Percentiles rank a stretch among this genome's conserved stretches.
These are phyloP conservation scores for Hypsizygus marmoreus DNA, from an alignment of 768 basidiomycete genomes.

Conservation along the genomic window DNA sequence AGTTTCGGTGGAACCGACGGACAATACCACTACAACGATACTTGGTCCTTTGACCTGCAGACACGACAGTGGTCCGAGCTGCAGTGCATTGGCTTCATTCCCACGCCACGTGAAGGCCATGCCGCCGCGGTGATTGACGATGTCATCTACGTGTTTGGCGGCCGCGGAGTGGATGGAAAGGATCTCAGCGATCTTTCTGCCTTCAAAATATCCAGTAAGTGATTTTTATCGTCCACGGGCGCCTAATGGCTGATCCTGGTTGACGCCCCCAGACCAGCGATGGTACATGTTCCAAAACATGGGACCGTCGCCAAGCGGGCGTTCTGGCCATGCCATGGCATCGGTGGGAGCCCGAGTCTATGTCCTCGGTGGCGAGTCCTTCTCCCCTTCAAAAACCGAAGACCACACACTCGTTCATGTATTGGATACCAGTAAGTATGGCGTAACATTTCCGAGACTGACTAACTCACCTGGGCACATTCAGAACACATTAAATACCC, in stretches of 20 bases:
- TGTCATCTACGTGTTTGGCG: slow-evolving; percentile 97
- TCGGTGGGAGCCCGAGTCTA: slow-evolving; percentile 86
- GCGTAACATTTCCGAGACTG: neutral
- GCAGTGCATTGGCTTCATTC: slow-evolving; percentile 95
- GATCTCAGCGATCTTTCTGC: slow-evolving; percentile 94
- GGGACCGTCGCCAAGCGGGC: slow-evolving; percentile 91
- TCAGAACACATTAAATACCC: slow-evolving; percentile 31
- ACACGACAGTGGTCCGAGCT: slow-evolving; percentile 88
- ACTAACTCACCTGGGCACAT: slow-evolving; percentile 4
- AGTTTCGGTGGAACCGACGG: slow-evolving; percentile 99
- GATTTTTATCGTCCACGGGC: slow-evolving; percentile 3
- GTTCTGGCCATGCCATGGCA: slow-evolving; percentile 99
- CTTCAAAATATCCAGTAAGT: slow-evolving; percentile 95
- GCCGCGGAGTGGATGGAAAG: slow-evolving; percentile 94
- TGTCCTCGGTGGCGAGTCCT: slow-evolving; percentile 94
- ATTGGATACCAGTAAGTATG: slow-evolving; percentile 86
- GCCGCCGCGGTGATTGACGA: slow-evolving; percentile 96
- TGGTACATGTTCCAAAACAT: slow-evolving; percentile 99
- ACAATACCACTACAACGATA: slow-evolving; percentile 99
- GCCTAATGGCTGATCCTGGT: slow-evolving; percentile 8
- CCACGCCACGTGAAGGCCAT: slow-evolving; percentile 93
- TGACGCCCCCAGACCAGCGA: slow-evolving; percentile 68
- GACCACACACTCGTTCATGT: slow-evolving; percentile 86
- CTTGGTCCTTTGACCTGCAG: slow-evolving; percentile 88
- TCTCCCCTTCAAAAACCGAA: slow-evolving; percentile 69